These are phyloP conservation scores for Raffaelea ambrosiae DNA, from an alignment of 2,329 filamentous ascomycete species.

Conservation along the genomic window DNA sequence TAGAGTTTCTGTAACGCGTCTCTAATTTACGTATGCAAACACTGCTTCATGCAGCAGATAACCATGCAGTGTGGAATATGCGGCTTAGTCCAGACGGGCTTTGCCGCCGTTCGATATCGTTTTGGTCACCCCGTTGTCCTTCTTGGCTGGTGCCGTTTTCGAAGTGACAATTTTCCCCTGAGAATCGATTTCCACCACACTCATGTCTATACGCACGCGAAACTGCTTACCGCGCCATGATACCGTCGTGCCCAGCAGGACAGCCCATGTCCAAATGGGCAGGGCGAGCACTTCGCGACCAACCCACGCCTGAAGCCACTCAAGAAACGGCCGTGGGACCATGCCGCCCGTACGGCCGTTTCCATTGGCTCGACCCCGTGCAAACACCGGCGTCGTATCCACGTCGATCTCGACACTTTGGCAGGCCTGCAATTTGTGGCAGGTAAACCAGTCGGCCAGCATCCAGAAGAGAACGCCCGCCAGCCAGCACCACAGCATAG, in stretches of 20 bases:
- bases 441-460: constrained; percentile 63
- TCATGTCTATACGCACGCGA: constrained; percentile 75
- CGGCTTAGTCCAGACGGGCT: constrained; percentile 16
- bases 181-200: constrained; percentile 46
- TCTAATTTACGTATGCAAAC: neutral
- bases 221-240: constrained; percentile 81
- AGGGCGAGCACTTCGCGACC: constrained; percentile 75
- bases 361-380: constrained; percentile 29
- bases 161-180: neutral
- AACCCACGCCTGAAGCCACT: constrained; percentile 79
- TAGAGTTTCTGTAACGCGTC: too few species aligned
- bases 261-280: constrained; percentile 85
- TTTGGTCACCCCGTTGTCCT: neutral
- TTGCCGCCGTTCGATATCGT: constrained; percentile 13
- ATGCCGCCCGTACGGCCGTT: constrained; percentile 26
- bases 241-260: constrained; percentile 79
- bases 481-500: constrained; percentile 59
- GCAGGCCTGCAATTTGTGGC: constrained; percentile 64
- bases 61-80: too few species aligned
- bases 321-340: constrained; percentile 46
- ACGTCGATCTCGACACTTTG: constrained; percentile 62
- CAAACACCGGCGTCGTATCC: constrained; percentile 63
- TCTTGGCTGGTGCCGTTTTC: neutral
- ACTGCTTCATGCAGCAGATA: too few species aligned
- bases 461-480: constrained; percentile 63